Evolutionary conservation across 2,329 filamentous ascomycete species (phyloP), one percentile per base, ranked within the genome.

Genomic region (Cercospora brassicicola): DNA sequence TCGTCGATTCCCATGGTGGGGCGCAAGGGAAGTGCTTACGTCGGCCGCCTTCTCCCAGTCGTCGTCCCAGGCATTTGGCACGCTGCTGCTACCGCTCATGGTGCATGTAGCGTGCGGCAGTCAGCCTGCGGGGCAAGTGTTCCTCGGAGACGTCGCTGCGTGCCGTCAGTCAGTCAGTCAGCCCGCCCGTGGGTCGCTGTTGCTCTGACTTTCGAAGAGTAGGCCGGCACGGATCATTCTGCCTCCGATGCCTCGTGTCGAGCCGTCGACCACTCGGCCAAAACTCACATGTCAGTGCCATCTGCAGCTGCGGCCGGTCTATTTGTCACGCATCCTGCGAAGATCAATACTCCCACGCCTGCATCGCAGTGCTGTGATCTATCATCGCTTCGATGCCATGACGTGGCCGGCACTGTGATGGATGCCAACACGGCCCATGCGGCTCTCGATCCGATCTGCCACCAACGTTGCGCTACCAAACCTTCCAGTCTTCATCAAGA

Each of bases 21-120:
- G 53, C 53, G 53, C 23, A 10, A 56, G 53, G 53, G 26, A 56
- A 31, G 13, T 56, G 53, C 78, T 56, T 82, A 89, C 87, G 81
- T 96, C 93, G 66, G 91, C 92, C 77, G 91, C 86, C 5, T 83
- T 81, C 78, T 94, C 92, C 93, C 94, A 98, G 76, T 97, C 92
- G 51, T 96, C 90, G 71, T 94, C 93, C 94, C 94, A 97, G 20
- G 93, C 94, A 78, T 93, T 88, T 42, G 91, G 89, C 67, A 90
- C 79, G 23, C 79, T 80, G 59, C 73, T 71, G 74, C 84, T 81
- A 78, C 81, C 81, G 73, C 77, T 84, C 78, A 81, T 82, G 73
- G 15, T 53, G 28, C 23, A 18, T 39, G n/a, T 30, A 48, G 59
- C 31, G 59, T 55, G 60, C 53, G 18, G 56, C 33, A 59, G 36